Conservation (phyloP, 345 rosid species). For the Hirschfeldia incana region DNA sequence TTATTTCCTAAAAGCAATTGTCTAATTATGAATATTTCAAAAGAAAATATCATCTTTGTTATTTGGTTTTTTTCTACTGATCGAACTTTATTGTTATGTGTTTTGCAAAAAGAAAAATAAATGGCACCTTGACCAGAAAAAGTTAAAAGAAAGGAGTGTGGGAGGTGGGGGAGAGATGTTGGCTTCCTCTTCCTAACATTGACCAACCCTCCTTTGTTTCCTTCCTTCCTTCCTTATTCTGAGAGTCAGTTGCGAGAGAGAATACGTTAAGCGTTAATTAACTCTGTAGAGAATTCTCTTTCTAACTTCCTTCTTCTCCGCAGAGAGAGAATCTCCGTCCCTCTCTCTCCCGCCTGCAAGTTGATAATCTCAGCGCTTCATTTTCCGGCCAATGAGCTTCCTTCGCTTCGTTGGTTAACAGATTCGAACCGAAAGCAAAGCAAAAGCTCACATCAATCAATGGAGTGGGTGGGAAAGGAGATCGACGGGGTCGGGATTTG, state of each 20-base stretch:
- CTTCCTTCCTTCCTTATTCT: constrained; percentile 12
- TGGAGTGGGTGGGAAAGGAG: constrained; percentile 72
- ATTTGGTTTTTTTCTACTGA: too few relatives aligned
- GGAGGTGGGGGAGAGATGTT: constrained; percentile 21
- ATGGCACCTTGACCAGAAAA: constrained; percentile 17
- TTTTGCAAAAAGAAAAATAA: neutral
- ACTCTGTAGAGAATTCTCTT: constrained; percentile 27
- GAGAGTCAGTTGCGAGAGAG: neutral
- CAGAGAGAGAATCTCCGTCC: constrained; percentile 18
- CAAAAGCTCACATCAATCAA: constrained; percentile 9
- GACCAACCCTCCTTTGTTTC: constrained; percentile 32
- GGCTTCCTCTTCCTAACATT: constrained; percentile 41
- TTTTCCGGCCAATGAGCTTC: neutral
- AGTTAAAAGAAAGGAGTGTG: neutral
- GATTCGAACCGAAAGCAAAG: constrained; percentile 8
- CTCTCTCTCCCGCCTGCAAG: constrained; percentile 15
- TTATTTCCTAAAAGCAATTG: too few relatives aligned
- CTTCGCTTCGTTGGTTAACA: neutral
- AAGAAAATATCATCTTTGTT: too few relatives aligned
- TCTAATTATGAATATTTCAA: too few relatives aligned
- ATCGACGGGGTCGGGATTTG: constrained; percentile 48
- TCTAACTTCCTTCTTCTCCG: constrained; percentile 23
- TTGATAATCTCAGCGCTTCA: neutral
- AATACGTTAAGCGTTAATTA: constrained; percentile 29
- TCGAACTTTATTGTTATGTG: too few relatives aligned